Base-by-base conservation (phyloP, 331 rosid genomes). In the Malus hybrid region DNA sequence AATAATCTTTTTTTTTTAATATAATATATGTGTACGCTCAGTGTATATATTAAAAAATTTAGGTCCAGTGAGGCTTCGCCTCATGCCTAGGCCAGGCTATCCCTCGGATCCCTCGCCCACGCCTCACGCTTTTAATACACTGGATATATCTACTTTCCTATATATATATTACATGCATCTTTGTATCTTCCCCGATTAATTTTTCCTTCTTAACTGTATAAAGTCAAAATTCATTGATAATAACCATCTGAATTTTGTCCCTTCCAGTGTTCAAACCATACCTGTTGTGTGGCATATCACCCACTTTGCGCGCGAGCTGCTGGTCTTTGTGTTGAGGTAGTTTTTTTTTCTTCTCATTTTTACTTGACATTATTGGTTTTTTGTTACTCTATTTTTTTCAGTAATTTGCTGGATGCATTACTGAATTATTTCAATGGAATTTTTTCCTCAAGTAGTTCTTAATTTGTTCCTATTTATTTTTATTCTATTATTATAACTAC, bases 291-390 rank as follows among this genome's bases (percentile, higher is more conserved):
- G 50, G 97, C 99, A 27, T 95, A 95, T 82, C 99, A 95, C 69
- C 99, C 99, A 64, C 99, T 95, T 65, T 95, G 99, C 85, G 99
- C 99, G 56, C 96, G 99, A 16, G 99, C 99, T 67, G 99, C 99
- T 76, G 99, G 97, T 79, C 97, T 95, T 48, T 95, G 99, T 75
- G 99, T 92, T 79, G 99, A 95, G 97, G 99, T 92, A 83, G 31
- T 36, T 39, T 39, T 73, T 11, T 12, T 73, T 79, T 70, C 8
- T 80, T 56, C 14, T 65, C 27, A 22, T 36, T 66, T 39, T 28
- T 50, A 18, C 59, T 10, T 55, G 39, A 39, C 29, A 69, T 36
- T 22, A 15, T 20, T 81, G 24, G 11, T 67, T 65, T 65, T 22
- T 20, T 10, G 74, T 36, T 31, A 31, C 32, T 76, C 18, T 32